Evolutionary conservation across 2,329 filamentous ascomycete species (phyloP), one percentile per base, ranked within the genome.

Genomic region (Pestalotiopsis sp.): DNA sequence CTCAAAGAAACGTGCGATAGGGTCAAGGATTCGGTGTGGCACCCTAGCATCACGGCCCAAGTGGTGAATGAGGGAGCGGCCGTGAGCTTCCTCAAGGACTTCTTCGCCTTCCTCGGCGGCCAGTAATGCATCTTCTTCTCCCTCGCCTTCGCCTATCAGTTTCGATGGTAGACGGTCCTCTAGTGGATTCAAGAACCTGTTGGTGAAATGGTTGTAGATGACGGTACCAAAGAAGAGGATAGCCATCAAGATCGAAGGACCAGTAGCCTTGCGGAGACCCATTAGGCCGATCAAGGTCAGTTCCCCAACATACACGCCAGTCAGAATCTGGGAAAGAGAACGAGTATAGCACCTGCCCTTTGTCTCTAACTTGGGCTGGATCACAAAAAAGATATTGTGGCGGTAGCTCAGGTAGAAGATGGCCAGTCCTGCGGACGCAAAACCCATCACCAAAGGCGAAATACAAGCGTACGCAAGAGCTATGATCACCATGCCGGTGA

Each of bases 391-490:
- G 66, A 94, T 79, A 79, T 93, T 93, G 83, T 94, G 93, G 36
- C 90, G 87, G 80, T 92, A 94, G 62, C 91, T 91, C 71, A 92
- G 84, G 79, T 94, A 94, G 82, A 93, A 92, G 23, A 94, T 81
- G 36, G 83, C 86, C 31, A 94, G 83, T 14, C 91, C 92, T 64
- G 91, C 84, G 4, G 89, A 87, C 2, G 91, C 91, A 73, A 94
- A 93, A 3, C 88, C 89, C 66, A 93, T 82, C 41, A 94, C 89
- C 4, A 94, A 81, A 1, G 92, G 92, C 6, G 92, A 90, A 73
- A 94, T 93, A 72, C 89, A 90, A 2, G 91, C 89, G 77, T 94
- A 94, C n/a, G 88, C 89, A 71, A 94, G 90, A 60, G 77, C 77
- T 20, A 79, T 79, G 45, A 79, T 76, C 12, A 75, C 76, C 41